Base-by-base conservation (phyloP, 441 rosid genomes). In the Rhodomyrtus psidioides region DNA sequence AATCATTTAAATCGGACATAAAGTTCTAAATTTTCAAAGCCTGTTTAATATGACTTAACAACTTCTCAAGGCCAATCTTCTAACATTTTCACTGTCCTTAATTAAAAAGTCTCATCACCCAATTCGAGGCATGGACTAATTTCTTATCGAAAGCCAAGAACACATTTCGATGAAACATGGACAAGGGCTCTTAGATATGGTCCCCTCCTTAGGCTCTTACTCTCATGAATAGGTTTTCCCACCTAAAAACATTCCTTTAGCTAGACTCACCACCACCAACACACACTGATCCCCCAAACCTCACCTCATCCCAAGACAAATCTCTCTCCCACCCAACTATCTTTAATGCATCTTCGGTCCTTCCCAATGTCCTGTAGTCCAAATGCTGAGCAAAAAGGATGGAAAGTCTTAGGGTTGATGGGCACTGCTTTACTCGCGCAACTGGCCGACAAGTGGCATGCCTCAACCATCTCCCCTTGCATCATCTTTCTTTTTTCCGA, bases 371-470 rank as follows among this genome's bases (percentile, higher is more conserved):
- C 28, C 55, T 87, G 89, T 89, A 85, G 87, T 88, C 91, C 44
- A 84, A 82, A 62, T 86, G 87, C 44, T 14, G 83, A 65, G 89
- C 92, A 90, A 62, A 82, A 58, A 74, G 84, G 60, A 2, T 17
- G 46, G 46, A 42, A 75, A 53, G 34, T 85, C 83, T 88, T 84
- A 87, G 91, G 92, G 85, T 91, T 89, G 86, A 82, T 87, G 90
- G 83, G 88, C 90, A 49, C 87, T 89, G 91, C 92, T 90, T 88
- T 88, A 84, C 83, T 85, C 79, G 87, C 86, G 87, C 91, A 92
- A 82, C 88, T 92, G 62, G 90, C 91, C 90, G 92, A 91, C 94
- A 89, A 27, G 88, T 89, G 93, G 90, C 92, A 70, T 39, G 79
- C 79, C 49, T 39, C 49, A 86, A 86, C 56, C 89, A 70, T 85